Base-by-base conservation (phyloP, 2,329 filamentous ascomycete species). In the Penicillium sp. region DNA sequence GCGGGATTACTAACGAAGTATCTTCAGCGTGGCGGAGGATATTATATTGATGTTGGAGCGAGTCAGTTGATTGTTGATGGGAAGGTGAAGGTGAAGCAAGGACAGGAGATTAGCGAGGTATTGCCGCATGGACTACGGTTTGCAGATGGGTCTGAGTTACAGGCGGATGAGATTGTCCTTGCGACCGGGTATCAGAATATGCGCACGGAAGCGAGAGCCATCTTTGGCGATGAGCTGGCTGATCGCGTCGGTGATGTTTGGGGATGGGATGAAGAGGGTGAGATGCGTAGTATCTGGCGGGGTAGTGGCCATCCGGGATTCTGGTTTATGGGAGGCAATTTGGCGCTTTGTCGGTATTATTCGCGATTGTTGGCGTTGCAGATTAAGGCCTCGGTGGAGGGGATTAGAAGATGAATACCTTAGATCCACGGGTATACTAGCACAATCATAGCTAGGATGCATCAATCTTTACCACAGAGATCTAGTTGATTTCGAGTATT, bases 11-110 rank as follows among this genome's bases (percentile, higher is more conserved):
- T 83, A 50, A 68, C 81, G 46, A 87, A 87, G 66, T 88, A 87
- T 62, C 77, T 86, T 55, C 83, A 85, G 58, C 79, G 83, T 2
- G 85, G 85, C 1, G 86, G 87, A 0, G 86, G 86, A 0, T 89
- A 88, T 64, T 89, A 89, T 68, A 86, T 89, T 55, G 84, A 89
- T 54, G 84, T 88, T 1, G 87, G 87, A 0, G 82, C 80, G 0
- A 82, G 81, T 0, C 70, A 82, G 61, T 75, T 88, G 20, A 86
- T 89, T 51, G 75, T 76, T 2, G 81, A 86, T 10, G 84, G 85
- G 0, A 84, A 83, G 64, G 82, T 89, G 66, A 83, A 83, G 61
- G 75, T 89, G 29, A 86, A 85, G 65, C 81, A 85, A 45, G 84
- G 83, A 0, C 78, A 82, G 26, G 82, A 85, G 33, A 81, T 88